Evolutionary conservation across 2,329 filamentous ascomycete species (phyloP).

Genomic region (Penicillium sp.): DNA sequence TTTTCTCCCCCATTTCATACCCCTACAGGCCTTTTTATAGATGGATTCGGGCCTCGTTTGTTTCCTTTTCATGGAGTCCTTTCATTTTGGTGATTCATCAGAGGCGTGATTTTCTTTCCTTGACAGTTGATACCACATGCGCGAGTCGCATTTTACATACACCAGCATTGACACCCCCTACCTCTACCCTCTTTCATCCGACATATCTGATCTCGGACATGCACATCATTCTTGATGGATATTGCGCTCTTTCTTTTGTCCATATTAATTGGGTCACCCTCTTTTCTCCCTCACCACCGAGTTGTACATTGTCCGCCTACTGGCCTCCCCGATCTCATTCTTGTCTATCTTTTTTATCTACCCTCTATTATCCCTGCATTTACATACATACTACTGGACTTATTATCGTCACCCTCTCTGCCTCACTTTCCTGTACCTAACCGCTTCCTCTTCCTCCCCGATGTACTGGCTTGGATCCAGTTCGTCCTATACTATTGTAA

Average conservation of each 20-base stretch:
- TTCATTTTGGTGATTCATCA: conserved; percentile 19
- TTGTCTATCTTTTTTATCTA: conserved; percentile 16
- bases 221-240: conserved; percentile 18
- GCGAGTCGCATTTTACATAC: conserved; percentile 32
- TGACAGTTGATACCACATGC: conserved; percentile 33
- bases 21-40: conserved; percentile 39
- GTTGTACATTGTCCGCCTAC: conserved; percentile 27
- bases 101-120: conserved; percentile 20
- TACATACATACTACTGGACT: conserved; percentile 10
- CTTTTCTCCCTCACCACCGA: neutral
- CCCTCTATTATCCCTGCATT: conserved; percentile 8
- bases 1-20: conserved; percentile 35
- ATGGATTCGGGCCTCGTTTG: conserved; percentile 36
- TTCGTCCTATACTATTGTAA: conserved; percentile 31
- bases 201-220: conserved; percentile 7
- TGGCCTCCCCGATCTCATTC: conserved; percentile 8
- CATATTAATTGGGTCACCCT: conserved; percentile 11
- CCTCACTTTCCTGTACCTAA: conserved; percentile 19
- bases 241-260: conserved; percentile 24
- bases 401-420: conserved; percentile 6
- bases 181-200: conserved; percentile 10
- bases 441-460: conserved; percentile 20
- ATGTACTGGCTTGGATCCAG: conserved; percentile 24
- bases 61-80: conserved; percentile 28
- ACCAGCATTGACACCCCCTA: conserved; percentile 22